Conservation (phyloP, 345 rosid genomes). For the Eucalyptus camaldulensis region DNA sequence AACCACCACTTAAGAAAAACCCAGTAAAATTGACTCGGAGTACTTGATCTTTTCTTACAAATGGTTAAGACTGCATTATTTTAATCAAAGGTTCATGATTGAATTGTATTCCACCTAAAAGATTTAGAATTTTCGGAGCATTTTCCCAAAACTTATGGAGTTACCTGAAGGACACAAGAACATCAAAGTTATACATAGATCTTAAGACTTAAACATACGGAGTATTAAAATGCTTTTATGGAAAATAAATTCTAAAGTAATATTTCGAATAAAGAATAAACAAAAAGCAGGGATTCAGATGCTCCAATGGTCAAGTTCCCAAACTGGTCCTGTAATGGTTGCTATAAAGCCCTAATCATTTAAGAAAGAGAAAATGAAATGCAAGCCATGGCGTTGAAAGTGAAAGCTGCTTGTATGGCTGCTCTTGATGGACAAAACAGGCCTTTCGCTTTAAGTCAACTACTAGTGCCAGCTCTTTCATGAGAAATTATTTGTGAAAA, state of each 20-base stretch:
- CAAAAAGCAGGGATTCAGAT: neutral
- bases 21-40: neutral
- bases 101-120: fast-evolving
- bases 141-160: neutral
- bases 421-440: neutral
- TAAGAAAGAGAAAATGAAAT: neutral
- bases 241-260: no score
- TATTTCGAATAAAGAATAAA: neutral
- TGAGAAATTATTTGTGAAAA: neutral
- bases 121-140: neutral
- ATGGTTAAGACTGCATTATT: neutral
- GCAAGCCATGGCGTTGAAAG: neutral
- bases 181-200: neutral
- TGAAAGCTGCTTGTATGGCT: neutral
- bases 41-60: neutral
- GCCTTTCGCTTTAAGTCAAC: neutral
- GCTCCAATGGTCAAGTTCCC: neutral
- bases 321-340: neutral
- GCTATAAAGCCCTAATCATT: neutral
- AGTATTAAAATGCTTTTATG: no score
- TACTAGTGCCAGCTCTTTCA: neutral
- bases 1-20: neutral
- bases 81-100: neutral
- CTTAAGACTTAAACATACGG: no score
- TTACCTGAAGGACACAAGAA: neutral